A percentile compares a stretch with the other conserved stretches of the same genome.
These are phyloP conservation scores for Boechera stricta DNA, from an alignment of 345 rosid genomes.

Conservation along the genomic window DNA sequence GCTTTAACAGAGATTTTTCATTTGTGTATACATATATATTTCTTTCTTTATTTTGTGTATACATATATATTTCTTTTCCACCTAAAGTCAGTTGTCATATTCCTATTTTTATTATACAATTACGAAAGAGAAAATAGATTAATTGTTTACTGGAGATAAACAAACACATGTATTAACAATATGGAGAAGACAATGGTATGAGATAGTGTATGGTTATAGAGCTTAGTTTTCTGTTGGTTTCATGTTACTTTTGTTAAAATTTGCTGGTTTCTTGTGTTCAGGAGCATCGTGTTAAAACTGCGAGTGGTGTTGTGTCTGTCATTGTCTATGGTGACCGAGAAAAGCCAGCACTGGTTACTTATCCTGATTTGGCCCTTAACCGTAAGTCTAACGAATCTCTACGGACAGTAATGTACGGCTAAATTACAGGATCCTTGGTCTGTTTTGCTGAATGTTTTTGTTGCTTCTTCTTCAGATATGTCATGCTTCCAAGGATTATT, in stretches of 20 bases:
- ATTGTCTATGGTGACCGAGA: slow-evolving; percentile 83
- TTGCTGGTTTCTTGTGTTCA: slow-evolving; percentile 47
- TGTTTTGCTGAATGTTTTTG: slow-evolving; percentile 18
- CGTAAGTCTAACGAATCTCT: slow-evolving; percentile 55
- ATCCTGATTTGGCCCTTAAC: slow-evolving; percentile 87
- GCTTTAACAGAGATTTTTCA: slow-evolving; percentile 43
- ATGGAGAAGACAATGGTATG: slow-evolving; percentile 44
- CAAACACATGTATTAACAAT: slow-evolving; percentile 18
- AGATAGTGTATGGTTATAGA: not conserved
- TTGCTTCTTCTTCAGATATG: slow-evolving; percentile 62
- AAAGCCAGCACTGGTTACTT: slow-evolving; percentile 85
- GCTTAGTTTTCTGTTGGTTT: slow-evolving; percentile 14
- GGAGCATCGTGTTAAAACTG: slow-evolving; percentile 81
- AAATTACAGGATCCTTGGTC: slow-evolving; percentile 18
- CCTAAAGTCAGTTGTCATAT: slow-evolving; percentile 43
- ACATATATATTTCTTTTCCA: slow-evolving; percentile 20
- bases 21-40: not conserved
- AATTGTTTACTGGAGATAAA: slow-evolving; percentile 31
- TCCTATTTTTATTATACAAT: slow-evolving; percentile 28
- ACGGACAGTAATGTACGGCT: not conserved
- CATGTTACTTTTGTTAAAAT: not conserved
- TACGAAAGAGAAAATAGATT: slow-evolving; percentile 33
- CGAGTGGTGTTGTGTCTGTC: slow-evolving; percentile 79
- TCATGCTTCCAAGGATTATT: slow-evolving; percentile 95
- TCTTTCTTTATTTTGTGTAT: slow-evolving; percentile 12